Percentiles rank a stretch among this genome's conserved stretches.
Evolutionary conservation across 2,329 filamentous ascomycete genomes (phyloP).

Genomic region (Akanthomyces dipterigenus): DNA sequence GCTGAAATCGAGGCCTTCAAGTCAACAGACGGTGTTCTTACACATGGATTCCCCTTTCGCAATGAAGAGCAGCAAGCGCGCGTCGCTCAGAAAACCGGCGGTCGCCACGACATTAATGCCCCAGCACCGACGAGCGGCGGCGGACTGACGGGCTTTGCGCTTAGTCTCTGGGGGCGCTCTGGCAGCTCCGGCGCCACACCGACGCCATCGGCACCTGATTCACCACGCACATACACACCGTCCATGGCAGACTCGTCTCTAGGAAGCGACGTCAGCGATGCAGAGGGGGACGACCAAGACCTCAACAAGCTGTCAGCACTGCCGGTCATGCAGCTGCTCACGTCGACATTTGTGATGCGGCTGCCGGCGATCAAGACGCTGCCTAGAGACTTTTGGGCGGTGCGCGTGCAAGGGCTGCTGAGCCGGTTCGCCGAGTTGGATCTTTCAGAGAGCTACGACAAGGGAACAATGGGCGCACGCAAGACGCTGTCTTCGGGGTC

Average conservation of each 20-base stretch:
- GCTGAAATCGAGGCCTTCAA: constrained; percentile 69
- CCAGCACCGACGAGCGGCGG: constrained; percentile 15
- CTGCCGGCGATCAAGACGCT: constrained; percentile 62
- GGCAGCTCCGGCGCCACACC: background rate
- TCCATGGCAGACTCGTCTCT: background rate
- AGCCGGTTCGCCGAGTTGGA: constrained; percentile 58
- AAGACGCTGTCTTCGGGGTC: constrained; percentile 69
- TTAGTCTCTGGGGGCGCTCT: constrained; percentile 7
- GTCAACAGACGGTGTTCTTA: constrained; percentile 52
- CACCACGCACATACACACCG: background rate
- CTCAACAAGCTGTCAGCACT: constrained; percentile 36
- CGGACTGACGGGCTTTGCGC: constrained; percentile 13
- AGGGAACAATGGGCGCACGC: constrained; percentile 64
- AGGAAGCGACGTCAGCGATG: constrained; percentile 16
- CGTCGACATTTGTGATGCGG: constrained; percentile 57
- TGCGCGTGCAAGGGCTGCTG: constrained; percentile 54
- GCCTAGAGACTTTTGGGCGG: constrained; percentile 57
- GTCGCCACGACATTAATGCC: constrained; percentile 15
- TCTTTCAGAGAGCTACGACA: constrained; percentile 76
- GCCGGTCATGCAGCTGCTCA: constrained; percentile 62
- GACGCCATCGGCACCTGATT: constrained; percentile 7
- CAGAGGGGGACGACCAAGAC: constrained; percentile 17
- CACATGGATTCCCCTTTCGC: constrained; percentile 64
- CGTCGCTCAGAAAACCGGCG: constrained; percentile 14
- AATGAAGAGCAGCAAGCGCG: background rate